These are phyloP conservation scores for Lepidium didymum DNA, from an alignment of 345 rosid species.

Conservation along the genomic window DNA sequence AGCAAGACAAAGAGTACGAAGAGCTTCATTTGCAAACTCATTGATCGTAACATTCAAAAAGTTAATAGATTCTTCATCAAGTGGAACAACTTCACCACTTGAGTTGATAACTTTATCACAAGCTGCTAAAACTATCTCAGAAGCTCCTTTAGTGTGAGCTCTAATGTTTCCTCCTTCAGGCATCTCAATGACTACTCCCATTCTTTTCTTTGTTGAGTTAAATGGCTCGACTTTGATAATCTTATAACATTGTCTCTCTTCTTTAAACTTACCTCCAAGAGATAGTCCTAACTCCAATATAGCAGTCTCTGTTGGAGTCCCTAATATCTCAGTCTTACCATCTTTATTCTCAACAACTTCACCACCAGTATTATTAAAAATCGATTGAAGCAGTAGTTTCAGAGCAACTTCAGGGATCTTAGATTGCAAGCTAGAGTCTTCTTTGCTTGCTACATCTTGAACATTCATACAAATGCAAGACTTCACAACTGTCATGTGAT, in stretches of 20 bases:
- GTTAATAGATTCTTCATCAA: constrained; percentile 49
- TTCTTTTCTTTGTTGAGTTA: constrained; percentile 83
- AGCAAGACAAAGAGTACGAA: constrained; percentile 80
- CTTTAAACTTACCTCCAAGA: constrained; percentile 71
- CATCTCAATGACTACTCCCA: constrained; percentile 72
- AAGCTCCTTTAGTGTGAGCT: constrained; percentile 84
- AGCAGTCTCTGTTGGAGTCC: constrained; percentile 90
- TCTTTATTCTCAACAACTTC: constrained; percentile 65
- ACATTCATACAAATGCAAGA: constrained; percentile 69
- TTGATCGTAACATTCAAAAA: constrained; percentile 58
- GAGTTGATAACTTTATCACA: constrained; percentile 69
- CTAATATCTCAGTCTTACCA: constrained; percentile 68
- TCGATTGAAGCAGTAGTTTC: constrained; percentile 60
- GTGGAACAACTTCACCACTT: constrained; percentile 59
- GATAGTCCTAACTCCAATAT: constrained; percentile 71
- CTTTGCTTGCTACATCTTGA: constrained; percentile 39
- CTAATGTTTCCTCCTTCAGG: constrained; percentile 48
- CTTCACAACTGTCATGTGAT: constrained; percentile 87
- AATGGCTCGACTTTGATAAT: constrained; percentile 80
- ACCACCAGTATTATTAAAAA: constrained; percentile 77
- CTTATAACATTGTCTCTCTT: constrained; percentile 44
- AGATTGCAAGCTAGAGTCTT: constrained; percentile 37
- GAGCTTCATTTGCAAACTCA: constrained; percentile 77
- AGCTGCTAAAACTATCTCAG: constrained; percentile 77
- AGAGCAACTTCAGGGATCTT: constrained; percentile 49